Evolutionary conservation across 75 land plant species (phyloP), one percentile per base, ranked within the genome.

Genomic region (Gnetum montanum): DNA sequence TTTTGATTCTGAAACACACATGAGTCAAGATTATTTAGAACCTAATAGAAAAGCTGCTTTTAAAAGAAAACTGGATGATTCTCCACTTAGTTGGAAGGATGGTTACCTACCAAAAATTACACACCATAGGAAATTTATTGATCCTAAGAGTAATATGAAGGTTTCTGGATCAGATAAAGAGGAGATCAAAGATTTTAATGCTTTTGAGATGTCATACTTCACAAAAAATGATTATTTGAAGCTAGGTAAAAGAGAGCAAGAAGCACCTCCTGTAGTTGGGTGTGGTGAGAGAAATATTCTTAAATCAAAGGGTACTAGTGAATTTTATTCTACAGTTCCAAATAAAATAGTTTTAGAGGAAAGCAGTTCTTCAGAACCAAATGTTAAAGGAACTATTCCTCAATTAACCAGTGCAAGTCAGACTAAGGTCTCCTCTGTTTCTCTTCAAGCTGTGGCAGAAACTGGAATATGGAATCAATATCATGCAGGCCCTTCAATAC

Each of bases 381-480:
- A 18, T 31, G 8, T 52, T 6, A 20, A 52, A 7, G 54, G 31
- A 52, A 1, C 55, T 16, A 8, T 22, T 3, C 3, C 16, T 52
- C 55, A 33, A 19, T 52, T 13, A 15, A 33, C 15, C 22, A 10
- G 29, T 4, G 12, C 19, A 33, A 33, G 23, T 52, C 35, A 34
- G 31, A 22, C 18, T 20, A 52, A 52, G 8, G 55, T 19, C 4
- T 19, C 55, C 19, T 19, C 34, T 22, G 22, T 31, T 27, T 8
- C 36, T 52, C 55, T 23, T 31, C 36, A 29, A 38, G 38, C 57
- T 35, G 43, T 50, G n/a, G n/a, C n/a, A n/a, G n/a, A 28, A 37
- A 48, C 23, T 38, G 27, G 16, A 46, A 8, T 59, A 11, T 37
- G 33, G 57, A 50, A 49, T 45, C 69, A 59, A 28, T 40, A 19